Percentiles rank a stretch among this genome's conserved stretches.
phyloP scores from a whole-genome alignment of 1,139 yeast species.

The Blastobotrys serpentis region DNA sequence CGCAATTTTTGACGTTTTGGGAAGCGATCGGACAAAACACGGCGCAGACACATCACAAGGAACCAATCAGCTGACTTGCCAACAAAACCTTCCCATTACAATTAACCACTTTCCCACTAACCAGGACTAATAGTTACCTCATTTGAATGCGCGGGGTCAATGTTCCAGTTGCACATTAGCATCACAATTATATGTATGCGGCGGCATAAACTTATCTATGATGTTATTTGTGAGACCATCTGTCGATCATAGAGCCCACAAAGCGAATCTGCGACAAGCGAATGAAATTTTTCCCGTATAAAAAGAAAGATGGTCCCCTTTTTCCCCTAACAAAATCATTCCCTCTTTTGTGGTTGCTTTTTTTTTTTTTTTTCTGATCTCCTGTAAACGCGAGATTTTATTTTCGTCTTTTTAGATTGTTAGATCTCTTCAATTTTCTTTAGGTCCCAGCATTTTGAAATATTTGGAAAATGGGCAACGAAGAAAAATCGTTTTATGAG shows the following conservation, averaged over 20 bases:
- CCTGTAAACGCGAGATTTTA: not conserved
- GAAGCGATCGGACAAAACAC: no score
- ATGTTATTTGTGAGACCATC: not conserved
- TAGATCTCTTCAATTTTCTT: not conserved
- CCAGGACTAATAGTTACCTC: no score
- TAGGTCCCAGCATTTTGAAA: not conserved
- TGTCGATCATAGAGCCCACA: not conserved
- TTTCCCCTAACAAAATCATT: not conserved
- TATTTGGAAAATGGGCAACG: constrained; percentile 7
- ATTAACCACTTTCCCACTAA: no score
- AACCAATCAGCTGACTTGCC: no score
- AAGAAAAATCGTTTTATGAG: not conserved
- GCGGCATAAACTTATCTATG: constrained; percentile 3
- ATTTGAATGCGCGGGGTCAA: not conserved
- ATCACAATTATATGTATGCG: not conserved
- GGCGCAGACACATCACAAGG: no score
- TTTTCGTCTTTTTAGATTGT: not conserved
- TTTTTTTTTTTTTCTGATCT: no score
- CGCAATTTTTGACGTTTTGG: no score
- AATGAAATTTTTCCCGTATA: not conserved
- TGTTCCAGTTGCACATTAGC: no score
- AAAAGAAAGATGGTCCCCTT: not conserved
- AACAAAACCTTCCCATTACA: no score
- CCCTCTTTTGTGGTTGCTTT: not conserved
- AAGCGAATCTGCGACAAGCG: not conserved